Evolutionary conservation across 495 filamentous ascomycete species (phyloP).

Genomic region (Lasiosphaeris hirsuta): DNA sequence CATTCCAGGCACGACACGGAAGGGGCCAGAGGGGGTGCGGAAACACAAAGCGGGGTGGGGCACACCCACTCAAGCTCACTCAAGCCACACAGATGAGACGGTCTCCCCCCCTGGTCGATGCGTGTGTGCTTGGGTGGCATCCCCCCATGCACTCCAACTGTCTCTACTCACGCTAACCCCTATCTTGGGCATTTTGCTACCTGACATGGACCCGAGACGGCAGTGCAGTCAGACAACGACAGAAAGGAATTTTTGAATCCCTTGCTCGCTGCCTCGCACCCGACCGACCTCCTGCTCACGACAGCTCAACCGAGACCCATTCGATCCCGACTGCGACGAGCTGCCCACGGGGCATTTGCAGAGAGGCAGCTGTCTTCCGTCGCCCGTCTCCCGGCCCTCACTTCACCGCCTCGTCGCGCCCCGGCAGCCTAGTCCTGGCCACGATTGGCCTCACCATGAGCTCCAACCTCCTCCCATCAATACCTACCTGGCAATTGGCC

Average conservation of each 20-base stretch:
- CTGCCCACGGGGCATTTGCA: constrained; percentile 2
- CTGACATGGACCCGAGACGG: constrained; percentile 27
- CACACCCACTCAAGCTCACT: neutral
- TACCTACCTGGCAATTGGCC: constrained; percentile 22
- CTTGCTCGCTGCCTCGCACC: constrained; percentile 1
- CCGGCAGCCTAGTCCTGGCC: constrained; percentile 11
- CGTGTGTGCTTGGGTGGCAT: neutral
- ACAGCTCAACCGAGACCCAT: neutral
- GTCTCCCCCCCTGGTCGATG: constrained; percentile 5
- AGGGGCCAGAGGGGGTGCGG: neutral
- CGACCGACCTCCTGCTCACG: constrained; percentile 5
- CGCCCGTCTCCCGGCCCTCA: constrained; percentile 3
- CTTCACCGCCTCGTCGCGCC: constrained; percentile 17
- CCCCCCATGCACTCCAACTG: constrained; percentile 20
- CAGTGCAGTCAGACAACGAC: constrained; percentile 15
- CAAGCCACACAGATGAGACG: neutral
- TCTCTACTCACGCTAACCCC: constrained; percentile 29
- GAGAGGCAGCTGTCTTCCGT: constrained; percentile 7
- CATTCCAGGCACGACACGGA: neutral
- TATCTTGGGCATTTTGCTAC: constrained; percentile 34
- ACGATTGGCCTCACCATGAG: constrained; percentile 26
- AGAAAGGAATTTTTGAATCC: constrained; percentile 22
- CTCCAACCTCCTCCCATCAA: constrained; percentile 20
- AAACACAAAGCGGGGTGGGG: neutral
- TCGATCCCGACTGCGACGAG: constrained; percentile 7